These are phyloP conservation scores for Fusarium tanahbumbuense DNA, from an alignment of 2,329 filamentous ascomycete species.

Conservation along the genomic window DNA sequence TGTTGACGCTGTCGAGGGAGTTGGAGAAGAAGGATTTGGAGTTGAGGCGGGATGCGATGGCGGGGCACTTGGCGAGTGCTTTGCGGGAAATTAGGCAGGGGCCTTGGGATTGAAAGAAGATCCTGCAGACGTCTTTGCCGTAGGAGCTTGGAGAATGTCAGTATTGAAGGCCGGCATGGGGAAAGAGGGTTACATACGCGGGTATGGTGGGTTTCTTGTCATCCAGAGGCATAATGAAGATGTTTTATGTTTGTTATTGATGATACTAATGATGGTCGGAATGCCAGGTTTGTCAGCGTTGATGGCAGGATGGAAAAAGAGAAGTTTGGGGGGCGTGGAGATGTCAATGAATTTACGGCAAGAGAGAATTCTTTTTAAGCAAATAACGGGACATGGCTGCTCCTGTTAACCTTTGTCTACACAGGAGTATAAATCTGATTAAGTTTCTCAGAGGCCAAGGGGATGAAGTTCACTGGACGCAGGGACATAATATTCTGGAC, in stretches of 20 bases:
- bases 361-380: neutral
- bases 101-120: neutral
- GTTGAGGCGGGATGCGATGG: neutral
- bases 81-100: neutral
- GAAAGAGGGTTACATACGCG: neutral
- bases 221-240: neutral
- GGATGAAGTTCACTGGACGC: fast-evolving
- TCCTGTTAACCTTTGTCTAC: neutral
- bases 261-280: neutral
- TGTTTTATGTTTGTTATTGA: neutral
- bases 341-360: neutral
- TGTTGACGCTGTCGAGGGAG: neutral
- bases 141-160: neutral
- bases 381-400: fast-evolving
- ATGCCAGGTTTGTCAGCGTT: neutral
- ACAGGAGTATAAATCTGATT: neutral
- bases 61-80: neutral
- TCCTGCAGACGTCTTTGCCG: neutral
- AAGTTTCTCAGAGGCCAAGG: fast-evolving
- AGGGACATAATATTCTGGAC: neutral
- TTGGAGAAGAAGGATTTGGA: neutral
- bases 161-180: fast-evolving
- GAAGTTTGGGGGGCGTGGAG: neutral
- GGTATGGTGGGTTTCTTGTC: neutral
- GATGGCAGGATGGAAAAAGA: neutral